Conservation (phyloP, 2,329 filamentous ascomycete species). For the Verruconis gallopava region DNA sequence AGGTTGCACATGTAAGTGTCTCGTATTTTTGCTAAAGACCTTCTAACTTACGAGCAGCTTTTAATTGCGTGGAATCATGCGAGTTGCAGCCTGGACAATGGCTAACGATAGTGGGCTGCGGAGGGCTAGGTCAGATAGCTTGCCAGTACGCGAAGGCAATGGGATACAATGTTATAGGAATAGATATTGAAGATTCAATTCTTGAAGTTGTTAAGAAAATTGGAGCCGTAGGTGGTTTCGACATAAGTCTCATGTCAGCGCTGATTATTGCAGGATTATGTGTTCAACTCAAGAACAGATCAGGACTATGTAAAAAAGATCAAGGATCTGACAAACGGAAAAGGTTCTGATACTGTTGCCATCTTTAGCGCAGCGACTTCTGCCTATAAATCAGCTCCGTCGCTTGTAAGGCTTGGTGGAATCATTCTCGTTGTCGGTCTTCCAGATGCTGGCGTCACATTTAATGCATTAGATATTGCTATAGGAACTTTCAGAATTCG, state of each 20-base stretch:
- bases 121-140: conserved; percentile 20
- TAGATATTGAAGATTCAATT: conserved; percentile 32
- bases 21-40: neutral
- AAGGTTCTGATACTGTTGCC: conserved; percentile 29
- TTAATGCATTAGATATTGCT: conserved; percentile 22
- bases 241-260: conserved; percentile 30
- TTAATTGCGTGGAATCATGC: conserved; percentile 20
- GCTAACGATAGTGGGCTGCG: conserved; percentile 29
- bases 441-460: conserved; percentile 18
- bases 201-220: conserved; percentile 26
- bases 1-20: conserved; percentile 22
- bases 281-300: conserved; percentile 23
- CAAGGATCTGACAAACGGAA: conserved; percentile 24
- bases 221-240: conserved; percentile 25
- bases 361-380: conserved; percentile 26
- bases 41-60: conserved; percentile 18
- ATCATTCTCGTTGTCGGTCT: conserved; percentile 23
- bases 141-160: conserved; percentile 35
- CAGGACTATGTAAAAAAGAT: conserved; percentile 27
- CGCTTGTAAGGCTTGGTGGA: conserved; percentile 18
- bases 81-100: conserved; percentile 22
- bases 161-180: conserved; percentile 29
- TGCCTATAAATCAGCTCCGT: conserved; percentile 20
- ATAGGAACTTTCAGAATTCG: conserved; percentile 17
- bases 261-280: conserved; percentile 24